Evolutionary conservation across 441 rosid genomes (phyloP).

Genomic region (Sinapis alba): DNA sequence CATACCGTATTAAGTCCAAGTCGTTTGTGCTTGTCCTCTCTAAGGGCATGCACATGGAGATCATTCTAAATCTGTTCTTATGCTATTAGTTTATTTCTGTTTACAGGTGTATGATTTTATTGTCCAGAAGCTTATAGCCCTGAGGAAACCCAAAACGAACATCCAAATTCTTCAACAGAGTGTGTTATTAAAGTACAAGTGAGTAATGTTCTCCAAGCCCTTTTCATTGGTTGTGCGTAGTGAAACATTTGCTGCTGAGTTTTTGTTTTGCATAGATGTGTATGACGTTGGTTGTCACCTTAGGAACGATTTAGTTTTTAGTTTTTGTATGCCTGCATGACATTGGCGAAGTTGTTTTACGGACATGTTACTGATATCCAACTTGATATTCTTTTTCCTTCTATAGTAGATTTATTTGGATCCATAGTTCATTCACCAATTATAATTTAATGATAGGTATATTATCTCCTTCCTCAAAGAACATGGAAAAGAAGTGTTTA

Average conservation of each 20-base stretch:
- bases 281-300: constrained; percentile 16
- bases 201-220: constrained; percentile 40
- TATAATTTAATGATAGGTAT: constrained; percentile 55
- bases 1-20: neutral
- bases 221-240: constrained; percentile 2
- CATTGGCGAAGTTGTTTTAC: constrained; percentile 5
- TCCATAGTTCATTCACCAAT: constrained; percentile 19
- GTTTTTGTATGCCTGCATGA: neutral
- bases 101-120: constrained; percentile 94
- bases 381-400: constrained; percentile 9
- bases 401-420: constrained; percentile 2
- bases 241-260: constrained; percentile 6
- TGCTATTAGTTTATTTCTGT: constrained; percentile 13
- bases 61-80: constrained; percentile 14
- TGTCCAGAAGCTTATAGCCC: constrained; percentile 96
- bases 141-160: constrained; percentile 99
- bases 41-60: constrained; percentile 24
- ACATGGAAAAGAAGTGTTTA: constrained; percentile 90
- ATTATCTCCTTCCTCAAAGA: constrained; percentile 85
- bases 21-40: constrained; percentile 15
- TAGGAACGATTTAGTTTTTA: constrained; percentile 5
- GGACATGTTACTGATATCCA: constrained; percentile 13
- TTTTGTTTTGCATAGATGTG: constrained; percentile 9
- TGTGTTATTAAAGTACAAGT: constrained; percentile 97
- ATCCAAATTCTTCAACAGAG: constrained; percentile 99